These are phyloP conservation scores for Achaetomiella virescens DNA, from an alignment of 495 filamentous ascomycete species.

Conservation along the genomic window DNA sequence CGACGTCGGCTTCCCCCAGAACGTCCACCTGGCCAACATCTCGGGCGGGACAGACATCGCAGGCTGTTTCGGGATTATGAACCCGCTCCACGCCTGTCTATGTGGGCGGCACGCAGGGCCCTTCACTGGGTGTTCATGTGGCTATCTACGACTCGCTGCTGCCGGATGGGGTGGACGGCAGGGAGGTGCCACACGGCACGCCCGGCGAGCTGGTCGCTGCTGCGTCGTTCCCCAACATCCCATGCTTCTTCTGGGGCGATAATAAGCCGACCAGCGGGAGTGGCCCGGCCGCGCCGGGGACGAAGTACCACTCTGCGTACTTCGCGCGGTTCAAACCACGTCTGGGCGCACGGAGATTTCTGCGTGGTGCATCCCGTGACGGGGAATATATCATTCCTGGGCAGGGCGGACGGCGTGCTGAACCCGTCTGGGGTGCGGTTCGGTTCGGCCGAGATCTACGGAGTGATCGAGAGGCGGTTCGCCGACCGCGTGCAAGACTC, in stretches of 20 bases:
- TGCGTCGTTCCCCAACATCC: constrained; percentile 65
- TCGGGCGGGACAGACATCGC: constrained; percentile 74
- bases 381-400: constrained; percentile 59
- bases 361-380: constrained; percentile 63
- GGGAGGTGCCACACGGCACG: constrained; percentile 50
- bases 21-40: constrained; percentile 62
- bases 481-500: constrained; percentile 55
- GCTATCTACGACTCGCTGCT: constrained; percentile 62
- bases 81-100: constrained; percentile 66
- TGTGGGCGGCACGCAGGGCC: constrained; percentile 62
- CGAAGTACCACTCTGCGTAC: constrained; percentile 62
- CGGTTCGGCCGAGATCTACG: constrained; percentile 76
- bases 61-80: constrained; percentile 62
- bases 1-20: constrained; percentile 62
- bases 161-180: constrained; percentile 43
- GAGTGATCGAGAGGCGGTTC: constrained; percentile 63
- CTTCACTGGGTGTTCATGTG: constrained; percentile 56
- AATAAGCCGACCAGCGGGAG: constrained; percentile 27
- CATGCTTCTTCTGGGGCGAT: constrained; percentile 65
- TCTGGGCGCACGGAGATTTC: constrained; percentile 81
- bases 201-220: constrained; percentile 70
- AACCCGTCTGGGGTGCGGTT: constrained; percentile 87
- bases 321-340: constrained; percentile 65
- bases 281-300: constrained; percentile 29
- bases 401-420: constrained; percentile 82